Evolutionary conservation across 208 protist genomes (phyloP), one percentile per base, ranked within the genome.

Genomic region (Acanthamoeba triangularis): DNA sequence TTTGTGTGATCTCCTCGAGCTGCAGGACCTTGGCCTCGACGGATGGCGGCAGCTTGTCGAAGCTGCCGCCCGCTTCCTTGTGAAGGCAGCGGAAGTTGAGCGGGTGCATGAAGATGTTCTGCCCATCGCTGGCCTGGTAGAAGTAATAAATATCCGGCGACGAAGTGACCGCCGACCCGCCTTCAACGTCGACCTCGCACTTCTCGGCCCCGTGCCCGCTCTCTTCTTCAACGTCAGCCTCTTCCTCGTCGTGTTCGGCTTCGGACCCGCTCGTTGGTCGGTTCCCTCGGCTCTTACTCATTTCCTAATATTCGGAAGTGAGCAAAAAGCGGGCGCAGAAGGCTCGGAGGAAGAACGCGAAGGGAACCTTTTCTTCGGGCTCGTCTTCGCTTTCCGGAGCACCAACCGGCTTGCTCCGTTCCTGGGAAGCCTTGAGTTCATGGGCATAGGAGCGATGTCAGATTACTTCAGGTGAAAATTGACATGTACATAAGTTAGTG

Each of bases 41-140:
- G 25, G 11, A 41, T 5, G 23, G 25, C 52, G 82, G 82, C 47
- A 90, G 37, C 54, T 59, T 67, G 13, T 90, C 82, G 28, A 65
- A 65, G 54, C 52, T 67, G 23, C 63, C 63, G 44, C 82, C 82
- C 47, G 28, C 47, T 23, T 90, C 49, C 47, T 90, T 59, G 18
- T 67, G 54, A 3, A 93, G 65, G 30, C 88, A 93, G 0, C 88
- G 88, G 35, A 93, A 80, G 59, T 80, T 80, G 28, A 72, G 63
- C 63, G 88, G 88, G 25, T 93, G 63, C 88, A 93, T 54, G 63
- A 61, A 93, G 54, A 93, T 80, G 88, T 80, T 54, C 18, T 78
- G 88, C 20, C 88, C 88, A 49, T 93, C 88, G 35, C 47, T 80
- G 30, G 61, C 54, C 47, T 93, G 88, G 47, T 93, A 93, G 25